phyloP scores from a whole-genome alignment of 495 filamentous ascomycete species.

The Xylaria telfairii region DNA sequence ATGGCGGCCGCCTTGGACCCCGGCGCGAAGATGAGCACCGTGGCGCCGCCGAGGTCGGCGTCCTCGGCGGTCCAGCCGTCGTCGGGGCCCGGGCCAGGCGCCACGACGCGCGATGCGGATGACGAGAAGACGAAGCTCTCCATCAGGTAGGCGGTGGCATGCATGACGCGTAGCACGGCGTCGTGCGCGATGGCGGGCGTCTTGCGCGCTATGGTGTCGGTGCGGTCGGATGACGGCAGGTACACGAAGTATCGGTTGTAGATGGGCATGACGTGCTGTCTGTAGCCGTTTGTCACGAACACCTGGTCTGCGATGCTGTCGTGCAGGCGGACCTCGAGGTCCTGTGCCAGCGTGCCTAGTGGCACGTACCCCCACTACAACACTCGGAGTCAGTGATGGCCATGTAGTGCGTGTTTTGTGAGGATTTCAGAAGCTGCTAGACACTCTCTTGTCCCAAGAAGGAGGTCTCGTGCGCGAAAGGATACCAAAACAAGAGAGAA shows the following conservation, averaged over 20 bases:
- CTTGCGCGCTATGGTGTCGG: slow-evolving; percentile 27
- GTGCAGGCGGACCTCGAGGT: slow-evolving; percentile 40
- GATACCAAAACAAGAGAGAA: too few species aligned
- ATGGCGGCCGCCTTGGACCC: slow-evolving; percentile 58
- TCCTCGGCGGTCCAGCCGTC: slow-evolving; percentile 35
- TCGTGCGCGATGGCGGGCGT: slow-evolving; percentile 46
- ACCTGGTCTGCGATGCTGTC: slow-evolving; percentile 46
- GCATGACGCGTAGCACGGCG: slow-evolving; percentile 49
- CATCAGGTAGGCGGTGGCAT: slow-evolving; percentile 55
- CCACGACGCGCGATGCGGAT: slow-evolving; percentile 37
- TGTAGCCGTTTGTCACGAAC: slow-evolving; percentile 45
- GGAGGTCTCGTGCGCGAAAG: too few species aligned
- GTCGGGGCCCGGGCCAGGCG: slow-evolving; percentile 45
- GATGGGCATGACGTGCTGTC: slow-evolving; percentile 52
- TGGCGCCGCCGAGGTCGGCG: slow-evolving; percentile 50
- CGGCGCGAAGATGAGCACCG: slow-evolving; percentile 51
- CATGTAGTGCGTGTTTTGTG: too few species aligned
- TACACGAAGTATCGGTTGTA: slow-evolving; percentile 59
- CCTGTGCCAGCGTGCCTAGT: slow-evolving; percentile 45
- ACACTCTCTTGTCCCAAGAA: too few species aligned
- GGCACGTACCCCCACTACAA: slow-evolving; percentile 52
- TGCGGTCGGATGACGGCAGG: slow-evolving; percentile 24
- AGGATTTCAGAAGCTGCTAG: too few species aligned
- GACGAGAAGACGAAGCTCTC: slow-evolving; percentile 54
- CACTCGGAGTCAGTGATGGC: too few species aligned